Conservation (phyloP, 2,329 filamentous ascomycete species). For the Botrytis aclada region DNA sequence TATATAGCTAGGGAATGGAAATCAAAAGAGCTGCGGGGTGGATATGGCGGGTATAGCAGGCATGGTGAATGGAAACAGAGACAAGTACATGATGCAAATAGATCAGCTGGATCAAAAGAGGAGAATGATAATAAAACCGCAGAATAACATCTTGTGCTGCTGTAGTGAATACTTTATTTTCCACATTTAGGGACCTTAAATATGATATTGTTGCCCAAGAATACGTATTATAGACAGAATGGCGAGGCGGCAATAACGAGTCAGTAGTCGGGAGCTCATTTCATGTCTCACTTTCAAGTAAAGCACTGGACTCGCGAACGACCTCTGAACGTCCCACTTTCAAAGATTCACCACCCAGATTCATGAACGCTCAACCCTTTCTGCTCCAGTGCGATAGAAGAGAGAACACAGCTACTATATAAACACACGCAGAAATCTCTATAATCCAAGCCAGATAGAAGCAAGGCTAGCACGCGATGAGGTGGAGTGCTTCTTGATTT, state of each 20-base stretch:
- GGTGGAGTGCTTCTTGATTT: too few relatives aligned
- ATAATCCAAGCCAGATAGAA: too few relatives aligned
- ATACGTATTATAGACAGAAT: not conserved
- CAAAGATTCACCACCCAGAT: not conserved
- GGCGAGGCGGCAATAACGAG: accelerated
- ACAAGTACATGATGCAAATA: not conserved
- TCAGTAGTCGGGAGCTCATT: not conserved
- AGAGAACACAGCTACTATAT: not conserved
- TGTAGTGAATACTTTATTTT: not conserved
- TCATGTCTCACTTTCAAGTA: not conserved
- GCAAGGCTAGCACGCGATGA: too few relatives aligned
- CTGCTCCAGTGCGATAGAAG: accelerated
- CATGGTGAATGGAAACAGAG: not conserved
- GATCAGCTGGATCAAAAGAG: not conserved
- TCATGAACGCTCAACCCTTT: not conserved
- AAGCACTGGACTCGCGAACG: accelerated
- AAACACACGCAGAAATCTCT: not conserved
- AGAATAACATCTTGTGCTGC: not conserved
- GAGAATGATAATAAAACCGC: not conserved
- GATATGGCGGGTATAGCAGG: not conserved
- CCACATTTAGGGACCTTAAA: too few relatives aligned
- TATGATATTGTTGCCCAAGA: not conserved
- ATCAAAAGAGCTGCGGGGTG: not conserved
- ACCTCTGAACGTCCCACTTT: not conserved
- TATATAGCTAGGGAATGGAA: not conserved